Conservation (phyloP, 2,329 filamentous ascomycete species). For the Fusarium pseudocircinatum region DNA sequence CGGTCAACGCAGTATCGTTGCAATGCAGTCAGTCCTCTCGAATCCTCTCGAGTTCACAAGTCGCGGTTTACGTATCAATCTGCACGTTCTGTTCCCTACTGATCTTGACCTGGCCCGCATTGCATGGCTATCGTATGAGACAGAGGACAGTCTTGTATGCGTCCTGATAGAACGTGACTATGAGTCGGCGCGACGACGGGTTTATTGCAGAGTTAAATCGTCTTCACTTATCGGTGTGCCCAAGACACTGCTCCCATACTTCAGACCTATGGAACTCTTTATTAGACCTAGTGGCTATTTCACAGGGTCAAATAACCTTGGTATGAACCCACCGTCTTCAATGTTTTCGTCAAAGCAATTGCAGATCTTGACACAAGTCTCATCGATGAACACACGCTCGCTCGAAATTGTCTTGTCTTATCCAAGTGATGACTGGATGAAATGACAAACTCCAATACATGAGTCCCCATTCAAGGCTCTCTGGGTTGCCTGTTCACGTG, state of each 20-base stretch:
- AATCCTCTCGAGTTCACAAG: constrained; percentile 6
- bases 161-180: constrained; percentile 3
- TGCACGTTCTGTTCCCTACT: not conserved
- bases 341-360: not conserved
- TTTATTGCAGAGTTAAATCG: not conserved
- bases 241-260: not conserved
- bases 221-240: not conserved
- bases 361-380: not conserved
- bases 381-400: not conserved
- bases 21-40: not conserved
- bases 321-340: not conserved
- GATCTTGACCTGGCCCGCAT: not conserved
- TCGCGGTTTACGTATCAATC: constrained; percentile 1
- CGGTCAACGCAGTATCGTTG: not conserved
- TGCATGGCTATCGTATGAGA: constrained; percentile 11
- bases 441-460: not conserved
- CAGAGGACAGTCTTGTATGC: constrained; percentile 1
- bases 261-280: not conserved
- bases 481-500: not conserved
- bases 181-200: not conserved
- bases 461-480: constrained; percentile 1
- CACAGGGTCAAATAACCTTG: not conserved
- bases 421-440: constrained; percentile 1
- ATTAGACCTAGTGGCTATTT: constrained; percentile 2
- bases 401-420: not conserved